Conservation (phyloP, 2,329 filamentous ascomycete species). For the Simplicillium sp. region DNA sequence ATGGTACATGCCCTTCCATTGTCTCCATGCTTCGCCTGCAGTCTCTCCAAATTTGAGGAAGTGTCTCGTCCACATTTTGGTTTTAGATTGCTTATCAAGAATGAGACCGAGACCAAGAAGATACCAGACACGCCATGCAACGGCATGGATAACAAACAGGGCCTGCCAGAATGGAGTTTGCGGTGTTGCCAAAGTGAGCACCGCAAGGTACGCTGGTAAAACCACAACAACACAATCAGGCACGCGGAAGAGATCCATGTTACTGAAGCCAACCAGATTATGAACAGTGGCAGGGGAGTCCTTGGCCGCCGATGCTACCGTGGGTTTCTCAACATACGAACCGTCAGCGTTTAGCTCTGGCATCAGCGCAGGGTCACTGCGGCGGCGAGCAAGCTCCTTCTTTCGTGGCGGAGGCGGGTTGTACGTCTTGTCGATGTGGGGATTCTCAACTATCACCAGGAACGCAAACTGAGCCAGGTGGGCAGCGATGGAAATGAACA, state of each 20-base stretch:
- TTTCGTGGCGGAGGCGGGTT: slow-evolving; percentile 75
- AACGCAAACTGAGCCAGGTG: slow-evolving; percentile 94
- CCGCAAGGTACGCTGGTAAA: slow-evolving; percentile 64
- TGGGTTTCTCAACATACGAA: slow-evolving; percentile 14
- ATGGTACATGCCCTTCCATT: slow-evolving; percentile 96
- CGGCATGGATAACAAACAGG: slow-evolving; percentile 72
- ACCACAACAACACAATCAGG: slow-evolving; percentile 76
- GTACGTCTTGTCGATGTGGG: slow-evolving; percentile 97
- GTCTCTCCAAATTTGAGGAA: slow-evolving; percentile 95
- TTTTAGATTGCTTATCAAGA: slow-evolving; percentile 74
- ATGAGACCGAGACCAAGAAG: slow-evolving; percentile 79
- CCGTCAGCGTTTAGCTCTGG: slow-evolving; percentile 14
- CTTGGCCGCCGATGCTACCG: slow-evolving; percentile 12
- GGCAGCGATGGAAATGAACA: slow-evolving; percentile 92
- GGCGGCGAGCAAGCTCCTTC: slow-evolving; percentile 27
- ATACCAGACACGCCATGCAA: slow-evolving; percentile 85
- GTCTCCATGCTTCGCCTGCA: slow-evolving; percentile 84
- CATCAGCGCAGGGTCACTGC: slow-evolving; percentile 17
- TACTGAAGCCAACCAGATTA: slow-evolving; percentile 72
- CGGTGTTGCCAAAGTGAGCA: slow-evolving; percentile 66
- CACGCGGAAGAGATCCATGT: slow-evolving; percentile 80
- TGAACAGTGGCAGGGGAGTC: slow-evolving; percentile 59
- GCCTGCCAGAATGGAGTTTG: slow-evolving; percentile 65
- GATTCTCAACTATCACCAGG: slow-evolving; percentile 84
- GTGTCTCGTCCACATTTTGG: slow-evolving; percentile 93